phyloP scores from a whole-genome alignment of 164 flowering plant species.

The Santalum album region DNA sequence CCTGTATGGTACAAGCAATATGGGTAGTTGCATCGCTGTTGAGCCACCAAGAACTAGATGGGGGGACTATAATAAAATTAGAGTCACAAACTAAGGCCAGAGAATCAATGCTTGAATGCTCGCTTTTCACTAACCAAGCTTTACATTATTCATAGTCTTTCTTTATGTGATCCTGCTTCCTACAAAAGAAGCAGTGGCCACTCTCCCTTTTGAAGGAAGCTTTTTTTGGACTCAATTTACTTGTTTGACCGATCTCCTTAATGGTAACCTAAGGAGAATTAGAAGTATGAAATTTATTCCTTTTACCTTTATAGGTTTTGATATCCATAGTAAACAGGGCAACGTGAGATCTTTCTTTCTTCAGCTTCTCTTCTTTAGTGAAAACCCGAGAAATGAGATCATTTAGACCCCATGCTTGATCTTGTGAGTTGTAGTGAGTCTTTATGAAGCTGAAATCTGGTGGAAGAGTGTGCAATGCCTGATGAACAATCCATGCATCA shows the following conservation, averaged over 20 bases:
- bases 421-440: neutral
- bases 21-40: neutral
- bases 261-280: neutral
- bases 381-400: neutral
- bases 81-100: neutral
- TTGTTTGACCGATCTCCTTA: neutral
- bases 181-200: neutral
- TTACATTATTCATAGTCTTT: neutral
- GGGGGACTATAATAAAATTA: neutral
- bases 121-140: neutral
- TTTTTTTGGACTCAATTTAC: neutral
- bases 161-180: neutral
- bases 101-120: neutral
- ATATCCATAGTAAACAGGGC: neutral
- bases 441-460: neutral
- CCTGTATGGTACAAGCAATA: neutral
- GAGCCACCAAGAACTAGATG: constrained; percentile 1
- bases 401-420: neutral
- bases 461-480: neutral
- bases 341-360: neutral
- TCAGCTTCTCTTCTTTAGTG: neutral
- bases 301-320: neutral
- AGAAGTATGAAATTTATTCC: neutral
- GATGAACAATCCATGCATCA: neutral
- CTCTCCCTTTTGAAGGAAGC: neutral